These are phyloP conservation scores for Urostyla sp. DNA, from an alignment of 73 alveolate genomes.

Conservation along the genomic window DNA sequence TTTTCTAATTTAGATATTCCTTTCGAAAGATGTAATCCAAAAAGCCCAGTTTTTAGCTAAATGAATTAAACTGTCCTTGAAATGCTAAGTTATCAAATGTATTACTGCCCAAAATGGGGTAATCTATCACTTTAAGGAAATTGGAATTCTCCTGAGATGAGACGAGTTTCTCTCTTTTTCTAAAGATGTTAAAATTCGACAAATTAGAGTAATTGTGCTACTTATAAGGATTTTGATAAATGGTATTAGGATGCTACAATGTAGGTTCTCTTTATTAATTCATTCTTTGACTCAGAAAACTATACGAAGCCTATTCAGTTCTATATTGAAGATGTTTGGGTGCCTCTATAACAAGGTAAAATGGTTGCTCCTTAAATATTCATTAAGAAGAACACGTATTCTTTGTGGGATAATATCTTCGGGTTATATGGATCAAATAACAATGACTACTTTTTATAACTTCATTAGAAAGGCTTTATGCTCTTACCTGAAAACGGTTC, in stretches of 20 bases:
- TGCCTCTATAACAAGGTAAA: background rate
- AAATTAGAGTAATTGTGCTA: no score
- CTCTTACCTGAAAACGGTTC: no score
- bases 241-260: no score
- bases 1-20: background rate
- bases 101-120: constrained; percentile 11
- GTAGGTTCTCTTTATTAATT: background rate
- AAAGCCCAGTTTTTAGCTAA: background rate
- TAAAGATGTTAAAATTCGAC: no score
- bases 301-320: constrained; percentile 2
- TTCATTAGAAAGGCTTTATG: no score
- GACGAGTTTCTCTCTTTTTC: no score
- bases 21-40: background rate
- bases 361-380: background rate
- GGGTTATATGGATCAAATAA: background rate
- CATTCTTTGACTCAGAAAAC: constrained; percentile 14
- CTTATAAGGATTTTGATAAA: no score
- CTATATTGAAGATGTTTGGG: constrained; percentile 19
- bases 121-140: constrained; percentile 18
- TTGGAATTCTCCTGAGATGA: constrained; percentile 45
- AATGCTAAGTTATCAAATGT: background rate
- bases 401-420: background rate
- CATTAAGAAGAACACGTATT: background rate
- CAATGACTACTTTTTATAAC: background rate
- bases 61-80: background rate